Percentiles rank a stretch among this genome's conserved stretches.
Conservation (phyloP, 2,329 filamentous ascomycete species). For the Orbilia brochopaga region DNA sequence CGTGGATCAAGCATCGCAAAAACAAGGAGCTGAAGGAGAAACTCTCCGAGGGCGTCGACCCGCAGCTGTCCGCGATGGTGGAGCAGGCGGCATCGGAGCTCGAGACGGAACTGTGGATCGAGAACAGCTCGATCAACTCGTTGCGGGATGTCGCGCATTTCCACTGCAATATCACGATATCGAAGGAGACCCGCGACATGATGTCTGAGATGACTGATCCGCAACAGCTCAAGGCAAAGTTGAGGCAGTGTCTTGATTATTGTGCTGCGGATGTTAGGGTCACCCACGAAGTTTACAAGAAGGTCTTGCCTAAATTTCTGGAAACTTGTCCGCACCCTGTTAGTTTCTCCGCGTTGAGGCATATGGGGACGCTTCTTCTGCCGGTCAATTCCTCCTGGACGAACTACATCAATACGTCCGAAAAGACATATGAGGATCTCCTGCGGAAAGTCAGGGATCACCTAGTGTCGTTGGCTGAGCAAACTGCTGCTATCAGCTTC, state of each 20-base stretch:
- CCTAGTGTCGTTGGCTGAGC: conserved; percentile 74
- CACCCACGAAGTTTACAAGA: conserved; percentile 91
- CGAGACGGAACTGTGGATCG: conserved; percentile 95
- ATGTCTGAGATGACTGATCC: conserved; percentile 81
- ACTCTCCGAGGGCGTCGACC: conserved; percentile 69
- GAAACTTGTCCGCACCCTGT: conserved; percentile 93
- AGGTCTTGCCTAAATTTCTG: conserved; percentile 88
- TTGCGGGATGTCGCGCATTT: conserved; percentile 95
- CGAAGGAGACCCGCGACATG: conserved; percentile 84
- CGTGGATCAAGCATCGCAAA: conserved; percentile 97
- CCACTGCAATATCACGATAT: conserved; percentile 86
- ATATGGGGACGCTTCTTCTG: conserved; percentile 90
- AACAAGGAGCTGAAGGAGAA: conserved; percentile 81
- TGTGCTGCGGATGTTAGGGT: conserved; percentile 92
- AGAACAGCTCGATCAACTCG: conserved; percentile 92
- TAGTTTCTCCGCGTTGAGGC: conserved; percentile 90
- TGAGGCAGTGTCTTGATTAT: conserved; percentile 87
- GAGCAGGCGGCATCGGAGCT: conserved; percentile 74
- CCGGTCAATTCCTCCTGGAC: conserved; percentile 90
- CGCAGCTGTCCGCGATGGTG: conserved; percentile 73
- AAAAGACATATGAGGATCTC: conserved; percentile 79
- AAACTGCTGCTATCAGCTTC: conserved; percentile 64
- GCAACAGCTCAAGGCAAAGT: conserved; percentile 62
- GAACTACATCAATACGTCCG: conserved; percentile 79
- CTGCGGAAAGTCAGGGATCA: conserved; percentile 79